Evolutionary conservation across 1,139 yeast genomes (phyloP), one percentile per base, ranked within the genome.

Genomic region (Yamadazyma membranifaciens): DNA sequence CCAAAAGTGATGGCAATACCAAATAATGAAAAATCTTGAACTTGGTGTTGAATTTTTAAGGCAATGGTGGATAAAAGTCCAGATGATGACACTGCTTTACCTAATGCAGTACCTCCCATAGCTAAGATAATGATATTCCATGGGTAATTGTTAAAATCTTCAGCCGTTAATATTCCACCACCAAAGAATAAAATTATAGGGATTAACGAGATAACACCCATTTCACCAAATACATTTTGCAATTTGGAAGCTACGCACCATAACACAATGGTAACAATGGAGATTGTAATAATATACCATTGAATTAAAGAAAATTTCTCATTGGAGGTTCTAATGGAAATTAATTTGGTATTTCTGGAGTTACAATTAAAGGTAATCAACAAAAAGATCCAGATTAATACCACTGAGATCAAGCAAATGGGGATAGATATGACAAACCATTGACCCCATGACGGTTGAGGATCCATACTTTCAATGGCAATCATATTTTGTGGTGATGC

Each of bases 401-500:
- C 48, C 48, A 81, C 63, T 9, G 82, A 64, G 29, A 81, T 52
- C 3, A 80, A 55, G 54, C 85, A 80, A 10, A 81, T 76, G 1
- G 91, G 91, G 37, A 82, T 57, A 0, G 88, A 79, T 42, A 83
- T 75, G 11, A 79, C 83, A 54, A 83, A 80, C 83, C 87, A 83
- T 56, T 82, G 82, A 37, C 87, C 87, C 91, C 91, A 83, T 3
- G 83, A 78, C 17, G 85, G 86, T 46, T 75, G 80, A 0, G 84
- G 81, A 10, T 72, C 71, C 73, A 83, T 70, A 36, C 82, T 77
- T 37, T 81, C 81, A 66, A 83, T 80, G 2, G 88, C 87, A 45
- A 83, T 80, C 65, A 83, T 82, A 50, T 83, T 83, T 57, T 83
- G 91, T 1, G 91, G 91, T 5, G 87, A 81, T 0, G 89, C 81